Percentiles rank a stretch among this genome's conserved stretches.
These are phyloP conservation scores for Penicillium nordicum DNA, from an alignment of 2,329 filamentous ascomycete species.

Conservation along the genomic window DNA sequence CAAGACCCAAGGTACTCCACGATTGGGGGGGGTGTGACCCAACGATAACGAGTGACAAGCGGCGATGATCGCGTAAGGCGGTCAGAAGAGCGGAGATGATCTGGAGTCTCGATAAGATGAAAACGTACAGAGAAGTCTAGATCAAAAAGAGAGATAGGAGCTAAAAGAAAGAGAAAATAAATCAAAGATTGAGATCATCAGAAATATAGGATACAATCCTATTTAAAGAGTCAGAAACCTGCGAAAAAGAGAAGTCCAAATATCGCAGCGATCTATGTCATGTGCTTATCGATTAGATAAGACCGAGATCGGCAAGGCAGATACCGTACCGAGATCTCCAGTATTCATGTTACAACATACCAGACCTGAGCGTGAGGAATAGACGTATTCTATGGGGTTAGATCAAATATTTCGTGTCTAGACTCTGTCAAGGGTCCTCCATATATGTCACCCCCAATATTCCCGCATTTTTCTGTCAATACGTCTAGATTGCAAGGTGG, in stretches of 20 bases:
- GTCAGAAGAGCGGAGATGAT: constrained; percentile 32
- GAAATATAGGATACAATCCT: not conserved
- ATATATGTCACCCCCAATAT: not conserved
- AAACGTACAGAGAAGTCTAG: not conserved
- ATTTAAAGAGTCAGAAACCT: not conserved
- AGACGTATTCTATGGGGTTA: not conserved
- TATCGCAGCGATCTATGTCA: constrained; percentile 13
- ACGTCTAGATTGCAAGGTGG: not conserved
- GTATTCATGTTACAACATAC: not conserved
- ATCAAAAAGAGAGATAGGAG: not conserved
- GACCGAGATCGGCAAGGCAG: constrained; percentile 18
- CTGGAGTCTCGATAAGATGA: constrained; percentile 2
- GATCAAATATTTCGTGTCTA: not conserved
- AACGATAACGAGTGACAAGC: constrained; percentile 33
- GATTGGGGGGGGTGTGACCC: constrained; percentile 24
- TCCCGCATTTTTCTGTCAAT: not conserved
- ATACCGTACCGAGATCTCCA: constrained; percentile 1
- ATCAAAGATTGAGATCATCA: not conserved
- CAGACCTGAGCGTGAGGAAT: not conserved
- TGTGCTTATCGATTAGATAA: constrained; percentile 26
- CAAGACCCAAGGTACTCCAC: constrained; percentile 26
- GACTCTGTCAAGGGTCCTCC: not conserved
- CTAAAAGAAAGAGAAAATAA: not conserved
- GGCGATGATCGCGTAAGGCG: constrained; percentile 28
- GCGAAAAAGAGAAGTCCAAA: constrained; percentile 10